These are phyloP conservation scores for Talaromyces sp. DNA, from an alignment of 2,329 filamentous ascomycete species.

Conservation along the genomic window DNA sequence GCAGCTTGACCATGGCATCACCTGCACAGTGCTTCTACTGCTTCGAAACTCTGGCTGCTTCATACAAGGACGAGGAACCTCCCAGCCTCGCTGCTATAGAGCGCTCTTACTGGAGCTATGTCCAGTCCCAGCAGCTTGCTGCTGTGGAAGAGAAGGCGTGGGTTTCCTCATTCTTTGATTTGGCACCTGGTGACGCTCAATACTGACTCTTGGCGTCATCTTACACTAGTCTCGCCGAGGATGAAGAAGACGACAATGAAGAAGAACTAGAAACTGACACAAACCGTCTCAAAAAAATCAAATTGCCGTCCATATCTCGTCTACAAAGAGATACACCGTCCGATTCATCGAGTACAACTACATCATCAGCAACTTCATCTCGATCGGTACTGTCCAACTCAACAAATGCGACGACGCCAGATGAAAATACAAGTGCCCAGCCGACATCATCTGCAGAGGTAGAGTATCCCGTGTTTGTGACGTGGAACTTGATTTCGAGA, in stretches of 20 bases:
- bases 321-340: slow-evolving; percentile 36
- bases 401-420: slow-evolving; percentile 44
- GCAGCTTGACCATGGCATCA: slow-evolving; percentile 64
- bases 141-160: slow-evolving; percentile 27
- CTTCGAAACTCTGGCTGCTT: slow-evolving; percentile 79
- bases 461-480: slow-evolving; percentile 80
- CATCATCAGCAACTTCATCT: slow-evolving; percentile 48
- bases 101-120: slow-evolving; percentile 60
- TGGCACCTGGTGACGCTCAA: not conserved
- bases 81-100: slow-evolving; percentile 67
- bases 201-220: not conserved
- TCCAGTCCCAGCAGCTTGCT: slow-evolving; percentile 39
- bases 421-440: slow-evolving; percentile 27
- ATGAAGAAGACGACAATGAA: slow-evolving; percentile 3
- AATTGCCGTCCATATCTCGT: slow-evolving; percentile 33
- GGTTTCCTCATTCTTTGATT: slow-evolving; percentile 17
- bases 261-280: slow-evolving; percentile 20
- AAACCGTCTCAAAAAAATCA: slow-evolving; percentile 25
- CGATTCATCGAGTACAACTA: slow-evolving; percentile 38
- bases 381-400: slow-evolving; percentile 41
- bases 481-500: slow-evolving; percentile 75
- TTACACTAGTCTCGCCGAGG: not conserved
- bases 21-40: slow-evolving; percentile 84
- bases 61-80: slow-evolving; percentile 66
- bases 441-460: slow-evolving; percentile 26